Evolutionary conservation across 352 stramenopile species (phyloP).

Genomic region (Pseudoperonospora humuli): DNA sequence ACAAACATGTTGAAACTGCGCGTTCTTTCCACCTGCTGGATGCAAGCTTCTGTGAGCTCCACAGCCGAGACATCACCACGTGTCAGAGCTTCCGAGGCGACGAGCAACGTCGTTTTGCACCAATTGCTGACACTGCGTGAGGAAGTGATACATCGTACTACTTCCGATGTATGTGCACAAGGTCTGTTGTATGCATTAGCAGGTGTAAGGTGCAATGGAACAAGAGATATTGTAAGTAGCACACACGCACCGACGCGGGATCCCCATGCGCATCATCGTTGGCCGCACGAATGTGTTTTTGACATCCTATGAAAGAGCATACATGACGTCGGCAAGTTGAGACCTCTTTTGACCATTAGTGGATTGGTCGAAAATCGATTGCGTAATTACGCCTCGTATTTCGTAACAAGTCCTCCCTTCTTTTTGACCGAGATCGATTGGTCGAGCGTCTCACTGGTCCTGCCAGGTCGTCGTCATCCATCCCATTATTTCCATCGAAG

Average conservation of each 20-base stretch:
- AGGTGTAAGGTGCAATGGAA: neutral
- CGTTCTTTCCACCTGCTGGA: conserved; percentile 67
- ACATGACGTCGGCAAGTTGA: neutral
- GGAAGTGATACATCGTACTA: neutral
- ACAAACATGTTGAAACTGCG: conserved; percentile 78
- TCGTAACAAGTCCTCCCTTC: conserved; percentile 6
- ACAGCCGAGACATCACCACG: conserved; percentile 43
- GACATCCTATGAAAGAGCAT: conserved; percentile 2
- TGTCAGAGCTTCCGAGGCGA: conserved; percentile 40
- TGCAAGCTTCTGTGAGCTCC: conserved; percentile 60
- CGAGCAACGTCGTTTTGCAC: conserved; percentile 51
- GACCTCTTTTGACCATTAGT: neutral
- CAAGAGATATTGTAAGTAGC: neutral
- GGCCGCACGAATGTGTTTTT: conserved; percentile 9
- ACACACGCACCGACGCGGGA: conserved; percentile 11
- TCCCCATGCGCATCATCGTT: conserved; percentile 18
- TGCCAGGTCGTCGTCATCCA: conserved; percentile 17
- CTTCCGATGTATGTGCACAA: neutral
- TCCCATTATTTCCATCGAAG: conserved; percentile 85
- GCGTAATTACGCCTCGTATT: conserved; percentile 5
- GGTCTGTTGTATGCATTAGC: conserved; percentile 8
- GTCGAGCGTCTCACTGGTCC: conserved; percentile 42
- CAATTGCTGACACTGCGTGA: conserved; percentile 40
- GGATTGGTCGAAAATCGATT: neutral
- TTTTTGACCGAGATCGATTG: conserved; percentile 71